Evolutionary conservation across 345 rosid species (phyloP).

Genomic region (Garcia nutans): DNA sequence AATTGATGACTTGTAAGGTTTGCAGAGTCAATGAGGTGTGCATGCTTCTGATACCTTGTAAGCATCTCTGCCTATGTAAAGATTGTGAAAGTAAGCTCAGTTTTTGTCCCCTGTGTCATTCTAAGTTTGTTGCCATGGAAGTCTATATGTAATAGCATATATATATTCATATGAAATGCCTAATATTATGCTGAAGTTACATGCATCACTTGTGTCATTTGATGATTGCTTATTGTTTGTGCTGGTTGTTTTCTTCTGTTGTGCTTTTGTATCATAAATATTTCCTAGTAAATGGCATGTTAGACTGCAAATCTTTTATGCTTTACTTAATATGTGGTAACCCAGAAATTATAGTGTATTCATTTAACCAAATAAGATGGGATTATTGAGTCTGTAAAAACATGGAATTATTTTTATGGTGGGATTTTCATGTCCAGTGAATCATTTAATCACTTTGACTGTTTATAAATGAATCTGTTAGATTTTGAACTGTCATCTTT

Average conservation of each 20-base stretch:
- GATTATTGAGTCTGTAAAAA: background rate
- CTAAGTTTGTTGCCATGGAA: slow-evolving; percentile 77
- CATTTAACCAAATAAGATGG: background rate
- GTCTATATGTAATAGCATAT: slow-evolving; percentile 57
- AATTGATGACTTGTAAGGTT: slow-evolving; percentile 63
- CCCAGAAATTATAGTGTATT: background rate
- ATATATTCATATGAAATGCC: slow-evolving; percentile 9
- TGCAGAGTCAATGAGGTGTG: slow-evolving; percentile 69
- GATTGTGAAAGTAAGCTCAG: slow-evolving; percentile 82
- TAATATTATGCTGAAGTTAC: slow-evolving; percentile 22
- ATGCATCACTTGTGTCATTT: slow-evolving; percentile 24
- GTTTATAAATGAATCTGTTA: background rate
- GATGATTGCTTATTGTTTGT: slow-evolving; percentile 10
- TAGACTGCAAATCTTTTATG: background rate
- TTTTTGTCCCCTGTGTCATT: slow-evolving; percentile 80
- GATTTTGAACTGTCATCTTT: background rate
- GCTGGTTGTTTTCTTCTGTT: slow-evolving; percentile 5
- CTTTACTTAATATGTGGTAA: background rate
- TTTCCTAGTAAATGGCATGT: background rate
- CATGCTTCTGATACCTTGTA: slow-evolving; percentile 89
- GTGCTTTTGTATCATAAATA: background rate
- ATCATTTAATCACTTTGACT: background rate
- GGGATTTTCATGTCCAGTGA: background rate
- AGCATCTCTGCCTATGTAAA: slow-evolving; percentile 92
- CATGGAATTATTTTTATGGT: background rate